phyloP scores from a whole-genome alignment of 1,284 basidiomycete genomes.

The Omphalotus olearius region DNA sequence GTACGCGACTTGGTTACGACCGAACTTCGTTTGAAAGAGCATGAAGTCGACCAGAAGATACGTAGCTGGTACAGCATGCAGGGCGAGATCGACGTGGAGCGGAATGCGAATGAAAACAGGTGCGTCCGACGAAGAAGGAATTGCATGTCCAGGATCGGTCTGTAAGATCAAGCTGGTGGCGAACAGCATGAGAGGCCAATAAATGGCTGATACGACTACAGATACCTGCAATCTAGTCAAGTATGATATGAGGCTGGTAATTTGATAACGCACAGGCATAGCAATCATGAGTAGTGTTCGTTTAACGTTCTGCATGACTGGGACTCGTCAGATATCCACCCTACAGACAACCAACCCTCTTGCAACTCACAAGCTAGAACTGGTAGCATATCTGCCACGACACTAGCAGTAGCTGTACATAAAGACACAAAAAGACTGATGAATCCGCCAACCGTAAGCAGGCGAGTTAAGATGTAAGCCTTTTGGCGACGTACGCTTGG shows the following conservation, averaged over 20 bases:
- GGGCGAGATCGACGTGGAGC: constrained; percentile 55
- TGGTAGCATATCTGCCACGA: constrained; percentile 49
- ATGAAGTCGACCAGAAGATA: constrained; percentile 69
- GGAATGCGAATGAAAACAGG: constrained; percentile 48
- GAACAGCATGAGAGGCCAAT: constrained; percentile 60
- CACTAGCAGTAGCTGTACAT: constrained; percentile 46
- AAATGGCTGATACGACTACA: constrained; percentile 67
- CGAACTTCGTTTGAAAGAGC: constrained; percentile 60
- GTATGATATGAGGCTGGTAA: neutral
- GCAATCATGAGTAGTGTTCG: constrained; percentile 56
- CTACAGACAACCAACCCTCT: neutral
- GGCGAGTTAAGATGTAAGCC: neutral
- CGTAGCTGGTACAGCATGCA: constrained; percentile 65
- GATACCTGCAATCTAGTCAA: constrained; percentile 39
- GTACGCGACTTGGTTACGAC: constrained; percentile 35
- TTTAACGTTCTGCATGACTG: constrained; percentile 45
- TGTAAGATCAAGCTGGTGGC: constrained; percentile 52
- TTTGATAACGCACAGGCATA: constrained; percentile 45
- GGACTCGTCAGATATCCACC: neutral
- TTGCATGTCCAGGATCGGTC: constrained; percentile 22
- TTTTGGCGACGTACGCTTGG: constrained; percentile 51
- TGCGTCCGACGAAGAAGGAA: constrained; percentile 31
- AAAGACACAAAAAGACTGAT: constrained; percentile 44
- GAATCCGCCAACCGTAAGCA: neutral
- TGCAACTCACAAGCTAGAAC: constrained; percentile 34